Evolutionary conservation across 2,329 filamentous ascomycete genomes (phyloP), one percentile per base, ranked within the genome.

Genomic region (Fusarium lateritium): DNA sequence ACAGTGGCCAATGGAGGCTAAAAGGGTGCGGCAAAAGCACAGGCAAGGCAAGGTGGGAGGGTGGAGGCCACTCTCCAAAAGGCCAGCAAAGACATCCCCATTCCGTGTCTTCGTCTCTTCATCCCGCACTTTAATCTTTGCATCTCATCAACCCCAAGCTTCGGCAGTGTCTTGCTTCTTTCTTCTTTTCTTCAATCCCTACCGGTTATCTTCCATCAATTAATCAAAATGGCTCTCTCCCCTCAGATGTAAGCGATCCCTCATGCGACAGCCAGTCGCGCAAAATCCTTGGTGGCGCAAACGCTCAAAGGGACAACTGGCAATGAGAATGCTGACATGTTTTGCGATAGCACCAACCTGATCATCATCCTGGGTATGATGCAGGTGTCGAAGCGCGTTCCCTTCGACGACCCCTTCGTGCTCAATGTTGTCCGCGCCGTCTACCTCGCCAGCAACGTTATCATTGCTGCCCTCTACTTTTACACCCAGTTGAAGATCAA

Each of bases 281-380:
- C 65, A 65, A 72, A 58, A 64, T 42, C 21, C 45, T 49, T 40
- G 28, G 45, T 44, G 58, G 67, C 71, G 71, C 67, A 68, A 56
- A 34, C n/a, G 19, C 34, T 28, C 47, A 40, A 47, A 69, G 58
- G 61, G 79, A 71, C 57, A 33, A 42, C 66, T 66, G 19, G 47
- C 31, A 33, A 67, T 22, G 26, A 55, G 31, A 55, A 64, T 66
- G 56, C 76, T 79, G 70, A 78, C 54, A 39, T 42, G 19, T 42
- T 44, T 47, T 34, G 53, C 56, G 54, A 73, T 81, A 97, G 94
- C 77, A 93, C 92, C 81, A 97, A 97, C 88, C 87, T 97, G 81
- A 86, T 93, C 85, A 94, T 97, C 90, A 94, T 97, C 84, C 89
- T 97, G 75, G 92, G 93, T 79, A 97, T 98, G 92, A 98, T 98